Conservation (phyloP, 2,329 filamentous ascomycete genomes). For the Macrophomina tecta region DNA sequence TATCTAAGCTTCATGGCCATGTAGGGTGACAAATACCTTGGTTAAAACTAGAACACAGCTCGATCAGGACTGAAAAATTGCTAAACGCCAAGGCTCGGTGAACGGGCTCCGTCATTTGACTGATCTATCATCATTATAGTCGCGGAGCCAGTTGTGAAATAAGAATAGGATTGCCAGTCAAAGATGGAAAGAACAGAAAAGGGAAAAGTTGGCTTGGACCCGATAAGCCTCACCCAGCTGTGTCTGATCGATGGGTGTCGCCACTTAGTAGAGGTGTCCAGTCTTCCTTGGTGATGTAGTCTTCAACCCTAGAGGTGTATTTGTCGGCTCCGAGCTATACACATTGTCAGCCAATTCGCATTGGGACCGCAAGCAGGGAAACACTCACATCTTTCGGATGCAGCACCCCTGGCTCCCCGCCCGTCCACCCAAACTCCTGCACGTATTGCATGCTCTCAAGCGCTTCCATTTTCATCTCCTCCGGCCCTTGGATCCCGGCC, state of each 20-base stretch:
- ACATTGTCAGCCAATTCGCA: neutral
- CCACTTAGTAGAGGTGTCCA: constrained; percentile 30
- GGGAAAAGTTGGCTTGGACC: no score
- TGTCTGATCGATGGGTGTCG: no score
- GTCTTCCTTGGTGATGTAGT: constrained; percentile 37
- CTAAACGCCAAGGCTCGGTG: no score
- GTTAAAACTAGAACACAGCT: no score
- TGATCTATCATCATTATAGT: no score
- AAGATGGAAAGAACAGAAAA: no score
- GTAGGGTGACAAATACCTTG: neutral
- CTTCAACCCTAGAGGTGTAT: constrained; percentile 35
- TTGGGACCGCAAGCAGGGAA: neutral
- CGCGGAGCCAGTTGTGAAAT: no score
- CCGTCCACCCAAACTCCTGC: constrained; percentile 46
- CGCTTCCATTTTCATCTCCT: constrained; percentile 37
- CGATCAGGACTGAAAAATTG: no score
- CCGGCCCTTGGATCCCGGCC: constrained; percentile 33
- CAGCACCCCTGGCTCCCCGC: constrained; percentile 40
- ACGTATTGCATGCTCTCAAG: constrained; percentile 44
- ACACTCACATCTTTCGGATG: constrained; percentile 36
- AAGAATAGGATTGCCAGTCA: no score
- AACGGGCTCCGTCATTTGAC: no score
- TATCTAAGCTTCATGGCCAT: neutral
- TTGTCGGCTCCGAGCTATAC: constrained; percentile 32
- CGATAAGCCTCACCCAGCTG: no score